Percentiles rank a stretch among this genome's conserved stretches.
These are phyloP conservation scores for Hygrocybe coccinea DNA, from an alignment of 768 basidiomycete genomes.

Conservation along the genomic window DNA sequence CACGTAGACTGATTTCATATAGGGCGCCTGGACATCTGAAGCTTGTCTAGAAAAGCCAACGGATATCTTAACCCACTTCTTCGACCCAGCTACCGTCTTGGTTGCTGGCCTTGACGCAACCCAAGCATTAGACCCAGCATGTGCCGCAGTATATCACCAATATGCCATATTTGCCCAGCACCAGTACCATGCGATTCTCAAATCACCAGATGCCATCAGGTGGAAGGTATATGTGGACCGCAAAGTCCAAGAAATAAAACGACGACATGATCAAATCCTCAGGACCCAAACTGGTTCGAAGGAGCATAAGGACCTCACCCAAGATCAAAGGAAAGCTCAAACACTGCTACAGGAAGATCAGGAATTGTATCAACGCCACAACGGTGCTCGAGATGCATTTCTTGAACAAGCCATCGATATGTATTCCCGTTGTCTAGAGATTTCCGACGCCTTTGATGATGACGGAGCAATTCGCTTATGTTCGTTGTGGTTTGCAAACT, in stretches of 20 bases:
- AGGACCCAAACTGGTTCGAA: conserved; percentile 13
- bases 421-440: conserved; percentile 72
- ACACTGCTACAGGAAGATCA: conserved; percentile 42
- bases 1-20: not conserved
- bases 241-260: conserved; percentile 64
- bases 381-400: conserved; percentile 51
- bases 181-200: conserved; percentile 69
- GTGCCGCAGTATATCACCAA: conserved; percentile 65
- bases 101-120: conserved; percentile 22
- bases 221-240: conserved; percentile 69
- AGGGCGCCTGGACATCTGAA: conserved; percentile 91
- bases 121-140: conserved; percentile 22
- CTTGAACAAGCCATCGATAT: conserved; percentile 74
- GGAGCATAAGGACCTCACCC: conserved; percentile 16
- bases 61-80: conserved; percentile 66
- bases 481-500: conserved; percentile 90
- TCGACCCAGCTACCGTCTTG: conserved; percentile 51
- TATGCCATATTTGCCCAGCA: conserved; percentile 87
- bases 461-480: conserved; percentile 75
- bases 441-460: conserved; percentile 70
- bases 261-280: conserved; percentile 37
- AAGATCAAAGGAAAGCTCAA: conserved; percentile 29
- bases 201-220: conserved; percentile 65
- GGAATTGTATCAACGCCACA: conserved; percentile 52
- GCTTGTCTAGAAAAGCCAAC: conserved; percentile 78